These are phyloP conservation scores for Penicillium psychrofluorescens DNA, from an alignment of 495 filamentous ascomycete genomes.

Conservation along the genomic window DNA sequence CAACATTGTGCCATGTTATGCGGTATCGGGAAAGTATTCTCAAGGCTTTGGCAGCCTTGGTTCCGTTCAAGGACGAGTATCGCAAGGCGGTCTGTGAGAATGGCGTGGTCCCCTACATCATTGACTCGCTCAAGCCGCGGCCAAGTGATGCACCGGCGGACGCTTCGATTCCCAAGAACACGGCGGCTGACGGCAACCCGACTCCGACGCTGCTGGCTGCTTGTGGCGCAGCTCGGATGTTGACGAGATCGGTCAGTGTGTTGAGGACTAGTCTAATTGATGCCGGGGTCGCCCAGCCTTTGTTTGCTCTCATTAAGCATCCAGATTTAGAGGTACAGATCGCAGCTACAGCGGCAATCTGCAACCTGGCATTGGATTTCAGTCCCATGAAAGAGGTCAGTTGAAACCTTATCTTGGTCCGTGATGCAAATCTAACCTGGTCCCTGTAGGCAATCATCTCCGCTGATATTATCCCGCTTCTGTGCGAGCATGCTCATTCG, in stretches of 20 bases:
- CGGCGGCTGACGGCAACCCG: conserved; percentile 38
- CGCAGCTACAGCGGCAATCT: conserved; percentile 72
- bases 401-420: conserved; percentile 5
- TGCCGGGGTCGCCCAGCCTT: conserved; percentile 67
- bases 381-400: conserved; percentile 84
- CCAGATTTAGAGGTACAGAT: conserved; percentile 75
- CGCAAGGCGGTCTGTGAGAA: conserved; percentile 76
- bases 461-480: conserved; percentile 63
- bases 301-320: conserved; percentile 71
- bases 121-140: conserved; percentile 68
- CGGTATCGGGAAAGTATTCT: conserved; percentile 72
- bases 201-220: conserved; percentile 73
- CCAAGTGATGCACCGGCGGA: conserved; percentile 28
- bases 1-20: conserved; percentile 62
- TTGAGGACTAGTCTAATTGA: conserved; percentile 83
- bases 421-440: conserved; percentile 10
- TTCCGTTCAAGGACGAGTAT: conserved; percentile 75
- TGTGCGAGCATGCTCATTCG: conserved; percentile 82
- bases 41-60: conserved; percentile 68
- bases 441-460: conserved; percentile 57
- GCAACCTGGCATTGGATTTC: conserved; percentile 77
- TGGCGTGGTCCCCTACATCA: conserved; percentile 70
- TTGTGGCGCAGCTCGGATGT: conserved; percentile 66
- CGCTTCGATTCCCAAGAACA: conserved; percentile 27
- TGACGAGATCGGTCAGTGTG: conserved; percentile 77